phyloP scores from a whole-genome alignment of 2,329 filamentous ascomycete genomes.

The Fusarium palustre region DNA sequence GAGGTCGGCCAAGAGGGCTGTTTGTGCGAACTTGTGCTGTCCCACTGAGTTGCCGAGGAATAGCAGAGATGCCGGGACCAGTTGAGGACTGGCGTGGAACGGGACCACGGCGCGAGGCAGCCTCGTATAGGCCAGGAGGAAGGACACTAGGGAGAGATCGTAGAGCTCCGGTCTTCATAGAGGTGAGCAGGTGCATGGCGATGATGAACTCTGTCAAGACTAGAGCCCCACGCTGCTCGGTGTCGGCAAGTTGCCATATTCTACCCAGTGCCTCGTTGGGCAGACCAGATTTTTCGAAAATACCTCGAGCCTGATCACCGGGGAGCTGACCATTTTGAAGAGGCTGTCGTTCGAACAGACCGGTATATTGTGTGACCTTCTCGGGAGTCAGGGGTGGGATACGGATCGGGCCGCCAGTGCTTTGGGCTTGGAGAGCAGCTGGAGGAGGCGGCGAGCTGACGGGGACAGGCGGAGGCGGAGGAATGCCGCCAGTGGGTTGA shows the following conservation, averaged over 20 bases:
- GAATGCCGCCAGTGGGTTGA: constrained; percentile 52
- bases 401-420: constrained; percentile 77
- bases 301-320: constrained; percentile 88
- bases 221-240: constrained; percentile 88
- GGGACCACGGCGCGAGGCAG: constrained; percentile 76
- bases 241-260: constrained; percentile 96
- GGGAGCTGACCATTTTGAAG: constrained; percentile 77
- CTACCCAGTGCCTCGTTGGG: constrained; percentile 91
- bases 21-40: constrained; percentile 71
- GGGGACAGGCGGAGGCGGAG: constrained; percentile 56
- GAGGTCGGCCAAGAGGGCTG: constrained; percentile 67
- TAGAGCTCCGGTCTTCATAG: constrained; percentile 85
- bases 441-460: constrained; percentile 60
- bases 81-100: constrained; percentile 63
- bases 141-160: constrained; percentile 82
- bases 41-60: constrained; percentile 87
- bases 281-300: constrained; percentile 92
- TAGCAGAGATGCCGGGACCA: constrained; percentile 69
- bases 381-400: constrained; percentile 90
- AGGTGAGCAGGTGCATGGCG: constrained; percentile 96
- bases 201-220: constrained; percentile 95
- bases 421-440: constrained; percentile 65
- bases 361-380: constrained; percentile 88
- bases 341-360: constrained; percentile 90
- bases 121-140: constrained; percentile 89